A percentile compares a stretch with the other conserved stretches of the same genome.
phyloP scores from a whole-genome alignment of 2,329 filamentous ascomycete genomes.

The Clonostachys rhizophaga region DNA sequence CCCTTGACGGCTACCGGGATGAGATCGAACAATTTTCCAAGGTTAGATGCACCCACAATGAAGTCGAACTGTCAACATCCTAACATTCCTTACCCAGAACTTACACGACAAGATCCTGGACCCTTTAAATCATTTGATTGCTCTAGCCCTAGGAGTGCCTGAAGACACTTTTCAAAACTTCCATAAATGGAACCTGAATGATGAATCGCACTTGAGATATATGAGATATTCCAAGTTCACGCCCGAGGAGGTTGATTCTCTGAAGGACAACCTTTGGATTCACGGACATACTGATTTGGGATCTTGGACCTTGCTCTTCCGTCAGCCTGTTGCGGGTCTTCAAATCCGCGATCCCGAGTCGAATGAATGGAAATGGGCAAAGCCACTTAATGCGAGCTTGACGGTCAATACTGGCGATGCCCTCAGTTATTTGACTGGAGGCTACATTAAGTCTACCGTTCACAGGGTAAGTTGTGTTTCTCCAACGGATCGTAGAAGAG shows the following conservation, averaged over 20 bases:
- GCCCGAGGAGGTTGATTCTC: slow-evolving; percentile 35
- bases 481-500: too few species aligned
- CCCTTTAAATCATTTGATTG: slow-evolving; percentile 54
- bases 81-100: background rate
- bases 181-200: slow-evolving; percentile 51
- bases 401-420: slow-evolving; percentile 47
- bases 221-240: slow-evolving; percentile 52
- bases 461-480: slow-evolving; percentile 19
- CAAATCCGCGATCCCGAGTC: slow-evolving; percentile 45
- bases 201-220: slow-evolving; percentile 58
- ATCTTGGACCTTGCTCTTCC: slow-evolving; percentile 50
- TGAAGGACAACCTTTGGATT: slow-evolving; percentile 33
- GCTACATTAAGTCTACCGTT: slow-evolving; percentile 35
- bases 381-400: slow-evolving; percentile 41
- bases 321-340: slow-evolving; percentile 51
- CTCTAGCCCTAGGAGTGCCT: slow-evolving; percentile 54
- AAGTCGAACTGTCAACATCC: too few species aligned
- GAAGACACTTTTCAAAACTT: slow-evolving; percentile 48
- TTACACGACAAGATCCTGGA: slow-evolving; percentile 50
- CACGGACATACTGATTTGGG: slow-evolving; percentile 53
- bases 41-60: background rate
- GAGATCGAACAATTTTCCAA: slow-evolving; percentile 56
- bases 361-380: slow-evolving; percentile 44
- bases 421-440: slow-evolving; percentile 40
- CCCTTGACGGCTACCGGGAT: slow-evolving; percentile 40